Percentiles rank a stretch among this genome's conserved stretches.
Conservation (phyloP, 345 rosid species). For the Trapa bicornis region DNA sequence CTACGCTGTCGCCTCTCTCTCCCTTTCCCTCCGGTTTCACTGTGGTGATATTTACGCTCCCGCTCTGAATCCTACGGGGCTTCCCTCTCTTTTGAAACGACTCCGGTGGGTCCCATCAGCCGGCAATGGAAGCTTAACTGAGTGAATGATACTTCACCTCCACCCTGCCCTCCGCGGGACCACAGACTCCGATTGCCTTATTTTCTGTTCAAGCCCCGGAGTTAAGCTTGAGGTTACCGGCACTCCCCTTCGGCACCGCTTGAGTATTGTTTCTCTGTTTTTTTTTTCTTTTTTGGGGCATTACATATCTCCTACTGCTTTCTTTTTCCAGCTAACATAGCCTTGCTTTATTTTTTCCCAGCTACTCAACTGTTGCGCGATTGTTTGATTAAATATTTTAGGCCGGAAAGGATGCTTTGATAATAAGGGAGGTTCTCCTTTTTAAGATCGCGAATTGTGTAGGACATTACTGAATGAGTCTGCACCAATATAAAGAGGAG, state of each 20-base stretch:
- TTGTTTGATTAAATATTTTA: not conserved
- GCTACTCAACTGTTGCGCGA: not conserved
- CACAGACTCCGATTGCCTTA: not conserved
- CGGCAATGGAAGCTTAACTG: not conserved
- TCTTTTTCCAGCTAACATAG: not conserved
- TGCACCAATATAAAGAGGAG: not conserved
- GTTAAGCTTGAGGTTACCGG: not conserved
- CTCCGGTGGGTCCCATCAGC: not conserved
- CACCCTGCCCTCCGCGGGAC: not conserved
- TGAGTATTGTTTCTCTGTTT: not conserved
- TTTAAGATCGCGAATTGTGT: not conserved
- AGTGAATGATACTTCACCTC: not conserved
- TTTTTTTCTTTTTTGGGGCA: no score
- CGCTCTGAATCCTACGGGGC: not conserved
- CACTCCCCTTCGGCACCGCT: not conserved
- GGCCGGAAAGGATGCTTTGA: not conserved
- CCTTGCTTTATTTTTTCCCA: not conserved
- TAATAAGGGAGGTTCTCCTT: not conserved
- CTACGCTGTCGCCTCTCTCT: constrained; percentile 9
- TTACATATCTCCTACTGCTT: not conserved
- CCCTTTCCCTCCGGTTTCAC: not conserved
- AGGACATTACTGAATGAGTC: not conserved
- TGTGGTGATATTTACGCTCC: constrained; percentile 4
- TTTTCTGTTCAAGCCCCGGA: not conserved
- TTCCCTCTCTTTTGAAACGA: not conserved